Evolutionary conservation across 441 rosid genomes (phyloP), one percentile per base, ranked within the genome.

Genomic region (Francoa sonchifolia): DNA sequence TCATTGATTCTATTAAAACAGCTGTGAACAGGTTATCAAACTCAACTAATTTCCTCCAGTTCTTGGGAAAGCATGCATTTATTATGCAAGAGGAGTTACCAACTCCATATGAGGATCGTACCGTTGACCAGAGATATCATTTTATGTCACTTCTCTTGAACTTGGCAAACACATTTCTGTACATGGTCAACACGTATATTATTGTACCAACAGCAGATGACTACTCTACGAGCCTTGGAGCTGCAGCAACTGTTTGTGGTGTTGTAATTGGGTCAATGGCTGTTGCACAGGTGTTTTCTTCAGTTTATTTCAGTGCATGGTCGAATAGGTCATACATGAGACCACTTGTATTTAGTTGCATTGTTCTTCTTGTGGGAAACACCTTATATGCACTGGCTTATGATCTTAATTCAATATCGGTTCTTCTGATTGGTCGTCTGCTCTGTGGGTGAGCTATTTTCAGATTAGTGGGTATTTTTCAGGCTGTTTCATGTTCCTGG

Each of bases 211-310:
- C 79, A 21, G 79, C 79, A 35, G 79, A 72, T 48, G 33, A 68
- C 43, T 72, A 72, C 44, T 61, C 79, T 29, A 39, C 52, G 19
- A 72, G 56, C 45, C 72, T 72, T 48, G 79, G 79, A 48, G 79
- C 79, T 25, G 77, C 73, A 0, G 66, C 71, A 28, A 71, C 73
- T 17, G 62, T 67, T 43, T 67, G 77, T 39, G 72, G 79, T 32
- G 69, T 62, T 11, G 58, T 72, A 11, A 72, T 72, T 21, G 79
- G 79, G 11, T 52, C 74, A 22, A 72, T 72, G 79, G 79, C 74
- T 40, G 60, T 72, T 42, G 74, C 79, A 6, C 79, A 72, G 41
- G 50, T 72, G 51, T 62, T 72, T 48, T 68, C 79, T 40, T 72
- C 79, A 5, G 65, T 72, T 48, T 72, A 72, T 53, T 66, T 66